phyloP scores from a whole-genome alignment of 2,329 filamentous ascomycete genomes.

The Fusarium anthophilum region DNA sequence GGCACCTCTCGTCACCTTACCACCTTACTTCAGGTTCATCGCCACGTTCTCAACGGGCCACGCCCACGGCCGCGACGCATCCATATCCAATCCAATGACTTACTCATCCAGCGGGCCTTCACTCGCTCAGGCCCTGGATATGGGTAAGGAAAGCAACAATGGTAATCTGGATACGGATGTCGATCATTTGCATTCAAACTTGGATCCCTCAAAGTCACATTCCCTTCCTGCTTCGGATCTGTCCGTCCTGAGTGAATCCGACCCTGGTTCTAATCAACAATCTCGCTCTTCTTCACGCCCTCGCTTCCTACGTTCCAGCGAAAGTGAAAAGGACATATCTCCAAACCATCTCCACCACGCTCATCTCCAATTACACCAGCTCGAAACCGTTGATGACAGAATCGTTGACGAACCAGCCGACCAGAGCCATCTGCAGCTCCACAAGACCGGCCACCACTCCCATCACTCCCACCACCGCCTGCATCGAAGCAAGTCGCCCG shows the following conservation, averaged over 20 bases:
- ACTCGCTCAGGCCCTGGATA: constrained; percentile 49
- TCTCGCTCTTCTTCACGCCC: constrained; percentile 25
- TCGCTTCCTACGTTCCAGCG: constrained; percentile 31
- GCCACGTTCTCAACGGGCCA: constrained; percentile 40
- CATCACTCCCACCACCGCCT: constrained; percentile 35
- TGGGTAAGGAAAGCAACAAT: constrained; percentile 25
- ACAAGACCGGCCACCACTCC: constrained; percentile 40
- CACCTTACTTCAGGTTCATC: constrained; percentile 19
- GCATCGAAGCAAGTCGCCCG: constrained; percentile 21
- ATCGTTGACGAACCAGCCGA: constrained; percentile 20
- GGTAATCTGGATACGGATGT: constrained; percentile 33
- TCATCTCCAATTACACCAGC: constrained; percentile 31
- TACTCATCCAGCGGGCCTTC: constrained; percentile 49
- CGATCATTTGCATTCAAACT: constrained; percentile 36
- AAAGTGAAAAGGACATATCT: constrained; percentile 4
- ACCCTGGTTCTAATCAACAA: constrained; percentile 29
- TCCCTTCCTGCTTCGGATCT: constrained; percentile 32
- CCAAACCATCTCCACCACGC: constrained; percentile 24
- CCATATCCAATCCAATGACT: constrained; percentile 44
- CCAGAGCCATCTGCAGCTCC: constrained; percentile 18
- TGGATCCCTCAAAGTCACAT: constrained; percentile 30
- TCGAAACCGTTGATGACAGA: constrained; percentile 20
- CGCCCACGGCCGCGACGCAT: constrained; percentile 41
- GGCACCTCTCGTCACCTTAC: not conserved
- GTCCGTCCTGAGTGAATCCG: constrained; percentile 29